Base-by-base conservation (phyloP, 345 rosid genomes). In the Gossypioides kirkii region DNA sequence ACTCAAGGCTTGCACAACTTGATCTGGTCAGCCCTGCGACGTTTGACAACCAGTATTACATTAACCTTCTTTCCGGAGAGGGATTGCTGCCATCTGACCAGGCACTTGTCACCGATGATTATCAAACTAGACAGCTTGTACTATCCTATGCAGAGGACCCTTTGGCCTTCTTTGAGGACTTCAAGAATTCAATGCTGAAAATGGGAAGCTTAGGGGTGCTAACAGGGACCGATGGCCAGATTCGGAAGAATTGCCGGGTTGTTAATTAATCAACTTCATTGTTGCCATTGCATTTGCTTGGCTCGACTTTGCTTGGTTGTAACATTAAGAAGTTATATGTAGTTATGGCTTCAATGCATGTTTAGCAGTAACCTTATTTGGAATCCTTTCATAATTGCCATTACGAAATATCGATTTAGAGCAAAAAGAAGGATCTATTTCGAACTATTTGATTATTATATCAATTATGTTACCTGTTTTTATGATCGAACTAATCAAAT, bases 1-100 rank as follows among this genome's bases (percentile, higher is more conserved):
- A 76, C 68, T 41, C 83, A 4, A 82, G 74, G 2, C 70, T 86
- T 9, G 91, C 91, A 3, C 86, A 84, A 6, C 97, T 89, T 0
- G 97, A 91, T 82, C 72, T 86, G 26, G 92, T 78, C 9, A 91
- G 93, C 0, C 98, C 97, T 0, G 84, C 87, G 7, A 90, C 92
- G 0, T 94, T 94, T 12, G 97, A 94, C 77, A 94, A 88, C 73
- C 98, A 90, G 71, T 94, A 94, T 82, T 90, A 81, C 52, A 67
- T 87, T 41, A 91, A 91, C 74, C 91, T 92, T 62, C 76, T 89
- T 68, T 88, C 95, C 0, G 93, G 93, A 0, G 87, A 92, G 64
- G 97, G 98, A 26, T 75, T 89, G 82, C 95, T 92, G 64, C 87
- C 86, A 5, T 90, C 97, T 0, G 97, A 94, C 77, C 97, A 89